phyloP scores from a whole-genome alignment of 176 grass and related monocot genomes.

The Metroxylon sagu region DNA sequence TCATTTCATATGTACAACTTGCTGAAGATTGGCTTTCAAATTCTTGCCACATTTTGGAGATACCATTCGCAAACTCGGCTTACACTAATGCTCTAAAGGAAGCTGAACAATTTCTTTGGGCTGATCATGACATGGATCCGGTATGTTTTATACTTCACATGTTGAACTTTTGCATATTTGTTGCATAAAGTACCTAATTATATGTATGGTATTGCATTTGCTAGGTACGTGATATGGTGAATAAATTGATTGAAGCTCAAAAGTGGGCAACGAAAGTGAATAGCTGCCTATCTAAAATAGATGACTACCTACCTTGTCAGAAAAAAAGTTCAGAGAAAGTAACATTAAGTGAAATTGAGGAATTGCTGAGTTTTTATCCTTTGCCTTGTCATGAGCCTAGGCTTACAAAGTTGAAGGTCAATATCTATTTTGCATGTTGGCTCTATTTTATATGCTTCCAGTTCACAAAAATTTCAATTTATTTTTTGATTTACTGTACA shows the following conservation, averaged over 20 bases:
- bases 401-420: constrained; percentile 55
- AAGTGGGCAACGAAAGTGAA: constrained; percentile 53
- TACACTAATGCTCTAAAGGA: constrained; percentile 55
- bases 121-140: constrained; percentile 68
- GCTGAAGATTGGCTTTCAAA: constrained; percentile 76
- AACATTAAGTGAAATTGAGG: constrained; percentile 48
- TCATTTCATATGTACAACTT: constrained; percentile 53
- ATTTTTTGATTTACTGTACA: constrained; percentile 34
- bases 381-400: constrained; percentile 35
- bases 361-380: constrained; percentile 44
- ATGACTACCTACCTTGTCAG: constrained; percentile 24
- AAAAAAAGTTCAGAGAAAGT: constrained; percentile 42
- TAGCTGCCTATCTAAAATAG: constrained; percentile 52
- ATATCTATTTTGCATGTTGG: background rate
- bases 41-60: constrained; percentile 55
- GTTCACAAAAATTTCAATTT: background rate
- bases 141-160: constrained; percentile 36
- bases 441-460: constrained; percentile 1
- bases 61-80: constrained; percentile 44
- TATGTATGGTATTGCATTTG: constrained; percentile 21
- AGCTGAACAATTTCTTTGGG: constrained; percentile 90
- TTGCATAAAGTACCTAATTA: constrained; percentile 8
- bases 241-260: constrained; percentile 48
- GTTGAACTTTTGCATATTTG: constrained; percentile 4
- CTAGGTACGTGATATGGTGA: constrained; percentile 60